Conservation (phyloP, 257 asterid genomes). For the Avicennia marina region DNA sequence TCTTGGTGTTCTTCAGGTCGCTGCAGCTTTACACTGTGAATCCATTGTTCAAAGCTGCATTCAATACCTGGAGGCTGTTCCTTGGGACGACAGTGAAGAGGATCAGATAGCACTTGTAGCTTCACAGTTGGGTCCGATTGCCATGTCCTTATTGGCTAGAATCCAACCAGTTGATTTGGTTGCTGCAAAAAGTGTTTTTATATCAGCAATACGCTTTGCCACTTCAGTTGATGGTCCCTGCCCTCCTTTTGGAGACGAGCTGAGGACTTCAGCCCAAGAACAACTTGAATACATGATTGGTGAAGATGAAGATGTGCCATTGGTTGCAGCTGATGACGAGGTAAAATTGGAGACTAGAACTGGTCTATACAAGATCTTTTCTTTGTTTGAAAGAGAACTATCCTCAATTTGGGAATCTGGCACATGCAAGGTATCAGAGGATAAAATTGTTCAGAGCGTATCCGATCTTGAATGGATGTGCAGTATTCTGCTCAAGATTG, state of each 20-base stretch:
- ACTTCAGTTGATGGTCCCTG: conserved; percentile 35
- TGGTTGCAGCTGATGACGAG: conserved; percentile 49
- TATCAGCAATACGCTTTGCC: conserved; percentile 69
- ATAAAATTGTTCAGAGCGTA: conserved; percentile 27
- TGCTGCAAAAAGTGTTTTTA: conserved; percentile 51
- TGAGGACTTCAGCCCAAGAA: conserved; percentile 69
- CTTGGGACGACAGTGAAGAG: conserved; percentile 59
- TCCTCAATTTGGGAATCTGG: conserved; percentile 34
- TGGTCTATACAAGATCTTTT: conserved; percentile 46
- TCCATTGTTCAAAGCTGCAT: conserved; percentile 35
- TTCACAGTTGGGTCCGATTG: conserved; percentile 34
- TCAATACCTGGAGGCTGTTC: conserved; percentile 54
- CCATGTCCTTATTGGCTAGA: conserved; percentile 46
- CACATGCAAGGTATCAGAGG: conserved; percentile 17
- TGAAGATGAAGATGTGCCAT: conserved; percentile 48
- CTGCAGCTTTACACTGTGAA: conserved; percentile 34
- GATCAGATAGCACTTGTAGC: conserved; percentile 34
- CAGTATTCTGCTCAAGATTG: conserved; percentile 53
- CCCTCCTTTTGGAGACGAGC: conserved; percentile 61
- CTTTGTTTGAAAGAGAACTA: conserved; percentile 40
- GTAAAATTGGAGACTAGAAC: conserved; percentile 44
- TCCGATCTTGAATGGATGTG: conserved; percentile 78
- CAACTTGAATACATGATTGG: conserved; percentile 82
- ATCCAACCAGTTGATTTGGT: conserved; percentile 38
- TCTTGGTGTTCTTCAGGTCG: conserved; percentile 45